Base-by-base conservation (phyloP, 805 yeast genomes). In the Saturnispora gosingensis region DNA sequence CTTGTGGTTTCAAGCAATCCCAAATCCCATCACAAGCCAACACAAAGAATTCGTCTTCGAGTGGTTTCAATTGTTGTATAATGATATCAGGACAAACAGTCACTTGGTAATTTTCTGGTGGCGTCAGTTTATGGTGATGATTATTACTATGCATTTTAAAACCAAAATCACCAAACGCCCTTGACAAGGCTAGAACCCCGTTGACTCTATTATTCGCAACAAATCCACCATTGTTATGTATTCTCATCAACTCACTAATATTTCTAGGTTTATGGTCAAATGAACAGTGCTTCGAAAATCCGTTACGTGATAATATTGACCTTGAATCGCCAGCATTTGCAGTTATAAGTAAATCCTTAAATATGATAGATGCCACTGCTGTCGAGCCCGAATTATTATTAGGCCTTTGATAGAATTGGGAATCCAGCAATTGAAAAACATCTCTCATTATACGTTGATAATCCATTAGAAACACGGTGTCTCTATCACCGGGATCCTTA, bases 21-120 rank as follows among this genome's bases (percentile, higher is more conserved):
- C 90, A 85, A 45, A 85, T 81, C 43, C 95, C 95, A 67, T 85
- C 95, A 67, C 95, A 85, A 1, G 88, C 91, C 50, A 85, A 66
- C 2, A 85, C 75, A 20, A 85, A 61, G 63, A 85, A 85, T 63
- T 85, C 91, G 61, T 85, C 91, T 59, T 85, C 88, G 18, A 66
- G 62, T 1, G 58, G 57, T 20, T 73, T 65, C 5, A 61, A 44
- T 57, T 72, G 69, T 61, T 83, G 88, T 54, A 74, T 70, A 38
- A 85, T 70, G 2, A 84, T 76, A 59, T 85, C 95, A 0, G 95
- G 95, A 59, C 82, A 88, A 32, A 81, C 86, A 1, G 89, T 84
- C 25, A 85, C 93, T 58, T 84, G 84, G 49, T 84, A 82, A 61
- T 85, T 91, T 66, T 83, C 86, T 8, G 85, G 82, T 1, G 71